Conservation (phyloP, 169 alveolate species). For the Babesia sp. region DNA sequence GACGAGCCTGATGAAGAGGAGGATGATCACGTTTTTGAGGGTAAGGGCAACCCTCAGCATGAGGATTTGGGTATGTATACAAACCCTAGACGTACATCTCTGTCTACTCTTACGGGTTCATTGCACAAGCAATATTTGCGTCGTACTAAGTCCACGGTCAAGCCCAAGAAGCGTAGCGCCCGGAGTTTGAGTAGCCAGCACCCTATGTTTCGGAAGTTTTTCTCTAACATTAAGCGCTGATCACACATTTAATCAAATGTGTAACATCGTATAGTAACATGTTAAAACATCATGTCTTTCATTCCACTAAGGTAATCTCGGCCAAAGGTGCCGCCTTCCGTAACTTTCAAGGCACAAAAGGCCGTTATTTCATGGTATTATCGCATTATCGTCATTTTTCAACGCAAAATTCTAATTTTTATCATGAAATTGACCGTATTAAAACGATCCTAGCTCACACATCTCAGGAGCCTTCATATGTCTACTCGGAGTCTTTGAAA, state of each 20-base stretch:
- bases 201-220: slow-evolving; percentile 61
- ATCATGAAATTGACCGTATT: background rate
- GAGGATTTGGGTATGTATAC: slow-evolving; percentile 1
- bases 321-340: background rate
- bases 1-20: slow-evolving; percentile 76
- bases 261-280: background rate
- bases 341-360: background rate
- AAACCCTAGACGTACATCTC: slow-evolving; percentile 29
- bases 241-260: background rate
- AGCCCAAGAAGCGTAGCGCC: slow-evolving; percentile 48
- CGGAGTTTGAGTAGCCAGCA: slow-evolving; percentile 35
- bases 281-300: background rate
- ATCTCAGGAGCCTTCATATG: slow-evolving; percentile 14
- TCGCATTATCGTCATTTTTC: background rate
- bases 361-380: background rate
- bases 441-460: slow-evolving; percentile 1
- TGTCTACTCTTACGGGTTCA: slow-evolving; percentile 59
- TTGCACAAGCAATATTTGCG: slow-evolving; percentile 47
- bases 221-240: slow-evolving; percentile 19
- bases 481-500: slow-evolving; percentile 12
- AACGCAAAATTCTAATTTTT: background rate
- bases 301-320: no score
- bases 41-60: slow-evolving; percentile 17
- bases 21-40: slow-evolving; percentile 52
- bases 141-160: slow-evolving; percentile 49